Percentiles rank a stretch among this genome's conserved stretches.
Evolutionary conservation across 371 early-diverging fungal genomes (phyloP).

Genomic region (Mucor velutinosus): DNA sequence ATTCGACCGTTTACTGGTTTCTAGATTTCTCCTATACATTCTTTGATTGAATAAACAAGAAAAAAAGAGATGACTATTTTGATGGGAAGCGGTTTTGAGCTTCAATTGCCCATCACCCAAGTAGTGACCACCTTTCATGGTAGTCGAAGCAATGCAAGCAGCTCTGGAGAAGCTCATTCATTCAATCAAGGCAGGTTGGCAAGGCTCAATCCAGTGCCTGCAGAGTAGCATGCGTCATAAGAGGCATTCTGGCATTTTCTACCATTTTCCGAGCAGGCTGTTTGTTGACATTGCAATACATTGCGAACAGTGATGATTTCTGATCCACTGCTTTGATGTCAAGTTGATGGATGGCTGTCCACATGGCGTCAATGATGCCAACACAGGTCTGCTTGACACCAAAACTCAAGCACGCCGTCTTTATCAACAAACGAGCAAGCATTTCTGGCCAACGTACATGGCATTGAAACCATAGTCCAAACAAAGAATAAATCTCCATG

Average conservation of each 20-base stretch:
- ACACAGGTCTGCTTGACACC: no score
- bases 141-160: background rate
- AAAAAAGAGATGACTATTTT: background rate
- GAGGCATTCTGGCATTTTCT: background rate
- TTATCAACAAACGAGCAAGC: background rate
- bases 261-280: background rate
- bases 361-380: background rate
- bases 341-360: background rate
- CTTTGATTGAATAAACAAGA: background rate
- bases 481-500: background rate
- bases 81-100: background rate
- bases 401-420: background rate
- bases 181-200: background rate
- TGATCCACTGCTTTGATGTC: background rate
- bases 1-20: background rate
- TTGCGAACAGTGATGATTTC: background rate
- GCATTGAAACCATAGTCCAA: background rate
- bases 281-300: background rate
- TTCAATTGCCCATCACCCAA: background rate
- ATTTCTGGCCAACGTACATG: background rate
- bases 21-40: background rate
- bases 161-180: background rate
- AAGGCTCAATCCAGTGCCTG: no score
- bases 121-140: background rate
- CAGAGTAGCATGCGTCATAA: no score